Base-by-base conservation (phyloP, 768 basidiomycete species). In the Hortiboletus flavorubellus region DNA sequence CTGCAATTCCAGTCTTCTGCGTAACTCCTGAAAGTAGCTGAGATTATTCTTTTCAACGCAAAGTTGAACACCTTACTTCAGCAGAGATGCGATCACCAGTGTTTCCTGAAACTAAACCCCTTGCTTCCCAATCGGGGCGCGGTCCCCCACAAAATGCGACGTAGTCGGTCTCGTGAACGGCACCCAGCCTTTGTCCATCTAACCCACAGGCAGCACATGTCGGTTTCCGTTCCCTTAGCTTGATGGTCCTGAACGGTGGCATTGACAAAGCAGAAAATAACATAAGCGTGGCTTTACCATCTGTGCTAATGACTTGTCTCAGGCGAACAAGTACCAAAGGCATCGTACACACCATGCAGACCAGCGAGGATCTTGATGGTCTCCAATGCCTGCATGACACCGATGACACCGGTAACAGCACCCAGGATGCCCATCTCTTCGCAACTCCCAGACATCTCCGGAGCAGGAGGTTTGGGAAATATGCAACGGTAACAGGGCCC, bases 401-500 rank as follows among this genome's bases (percentile, higher is more conserved):
- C 95, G 41, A 98, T 91, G 46, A 92, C 75, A 2, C 96, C 96
- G 0, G 92, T 91, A 2, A 97, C 93, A 0, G 79, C 85, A 7
- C 96, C 96, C 46, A 97, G 73, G 5, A 98, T 86, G 1, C 96
- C 95, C 5, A 85, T 77, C 66, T 97, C 94, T 63, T 89, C 93
- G 60, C 97, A 99, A 9, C 85, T 83, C 8, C 91, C 87, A 2
- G 80, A 72, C 29, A 76, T 76, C 51, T 83, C 83, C 18, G 75
- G 78, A 5, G 83, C 78, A 1, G 93, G 85, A 2, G 93, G 85
- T 49, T 78, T 81, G 0, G 96, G 95, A 69, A 94, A 98, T 41
- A 98, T 71, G 68, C 97, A 98, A 15, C 97, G 81, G 71, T 96
- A 98, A 71, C 97, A 99, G 0, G 94, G 95, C 1, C 93, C 87